phyloP scores from a whole-genome alignment of 1,139 yeast species.

The Pneumocystis murina region DNA sequence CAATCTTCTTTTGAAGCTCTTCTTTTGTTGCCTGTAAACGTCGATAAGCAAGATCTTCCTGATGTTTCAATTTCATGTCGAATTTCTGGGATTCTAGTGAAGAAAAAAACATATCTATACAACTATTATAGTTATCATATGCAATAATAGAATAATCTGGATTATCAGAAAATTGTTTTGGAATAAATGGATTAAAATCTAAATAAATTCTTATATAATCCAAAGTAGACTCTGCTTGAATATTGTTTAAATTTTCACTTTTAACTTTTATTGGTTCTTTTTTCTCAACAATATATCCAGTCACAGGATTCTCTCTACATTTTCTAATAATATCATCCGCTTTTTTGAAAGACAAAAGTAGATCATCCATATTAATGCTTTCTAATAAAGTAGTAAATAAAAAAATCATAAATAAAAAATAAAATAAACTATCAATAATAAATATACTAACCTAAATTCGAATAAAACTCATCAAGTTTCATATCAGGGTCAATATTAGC shows the following conservation, averaged over 20 bases:
- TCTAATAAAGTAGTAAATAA: constrained; percentile 8
- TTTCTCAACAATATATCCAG: constrained; percentile 56
- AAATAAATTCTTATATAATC: constrained; percentile 40
- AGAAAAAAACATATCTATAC: constrained; percentile 73
- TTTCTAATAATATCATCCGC: constrained; percentile 31
- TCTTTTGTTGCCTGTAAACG: constrained; percentile 58
- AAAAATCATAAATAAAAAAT: constrained; percentile 15
- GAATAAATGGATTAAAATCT: constrained; percentile 76
- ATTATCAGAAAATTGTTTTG: constrained; percentile 30
- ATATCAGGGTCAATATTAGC: constrained; percentile 22
- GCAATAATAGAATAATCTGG: constrained; percentile 24
- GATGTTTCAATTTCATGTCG: constrained; percentile 56
- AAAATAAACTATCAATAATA: constrained; percentile 18
- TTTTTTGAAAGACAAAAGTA: constrained; percentile 34
- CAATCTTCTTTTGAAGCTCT: constrained; percentile 60
- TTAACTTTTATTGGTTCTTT: constrained; percentile 16
- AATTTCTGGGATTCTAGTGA: constrained; percentile 70
- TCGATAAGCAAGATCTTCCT: constrained; percentile 57
- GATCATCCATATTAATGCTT: constrained; percentile 3
- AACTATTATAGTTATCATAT: constrained; percentile 54
- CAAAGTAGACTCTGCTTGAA: constrained; percentile 26
- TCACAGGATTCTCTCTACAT: constrained; percentile 22
- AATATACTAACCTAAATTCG: constrained; percentile 20
- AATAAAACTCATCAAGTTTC: constrained; percentile 31
- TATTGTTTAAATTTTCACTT: constrained; percentile 34